Base-by-base conservation (phyloP, 768 basidiomycete species). In the Panaeolus cyanescens region DNA sequence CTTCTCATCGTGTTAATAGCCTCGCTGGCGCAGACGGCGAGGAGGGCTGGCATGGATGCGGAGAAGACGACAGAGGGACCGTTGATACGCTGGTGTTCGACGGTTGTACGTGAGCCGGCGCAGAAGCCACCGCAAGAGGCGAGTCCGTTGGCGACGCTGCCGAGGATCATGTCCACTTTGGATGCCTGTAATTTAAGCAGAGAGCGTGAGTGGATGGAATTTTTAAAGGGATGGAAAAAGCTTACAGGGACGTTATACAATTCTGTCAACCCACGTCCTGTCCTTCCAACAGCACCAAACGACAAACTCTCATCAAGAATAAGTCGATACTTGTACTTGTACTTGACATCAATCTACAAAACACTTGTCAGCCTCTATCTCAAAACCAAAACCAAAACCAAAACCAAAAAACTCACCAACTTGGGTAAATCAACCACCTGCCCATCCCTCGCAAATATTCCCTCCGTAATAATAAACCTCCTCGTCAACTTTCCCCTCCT, bases 51-150 rank as follows among this genome's bases (percentile, higher is more conserved):
- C 79, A 96, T 88, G 2, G 96, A 88, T 17, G 97, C 97, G 1
- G 96, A 97, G 80, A 95, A 99, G 61, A 99, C 95, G 72, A 94
- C 96, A 0, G 95, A 88, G 3, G 94, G 89, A 15, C 93, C 94
- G 72, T 99, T 99, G 83, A 96, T 97, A 50, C 95, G 95, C 86
- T 97, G 96, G 70, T 99, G 96, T 64, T 93, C 86, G 22, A 94
- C 86, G 31, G 97, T 92, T 37, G 86, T 83, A 17, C 76, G 74
- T 1, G 92, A 90, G 25, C 97, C 97, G 3, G 94, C 94, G 69
- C 96, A 99, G 84, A 99, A 99, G 1, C 97, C 97, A 54, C 96
- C 97, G 1, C 84, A 82, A 0, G 96, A 86, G 61, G 85, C 86
- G 19, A 99, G 84, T 13, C 91, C 91, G 34, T 83, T 94, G 0